phyloP scores from a whole-genome alignment of 208 protist genomes.

The Leishmania tarentolae region DNA sequence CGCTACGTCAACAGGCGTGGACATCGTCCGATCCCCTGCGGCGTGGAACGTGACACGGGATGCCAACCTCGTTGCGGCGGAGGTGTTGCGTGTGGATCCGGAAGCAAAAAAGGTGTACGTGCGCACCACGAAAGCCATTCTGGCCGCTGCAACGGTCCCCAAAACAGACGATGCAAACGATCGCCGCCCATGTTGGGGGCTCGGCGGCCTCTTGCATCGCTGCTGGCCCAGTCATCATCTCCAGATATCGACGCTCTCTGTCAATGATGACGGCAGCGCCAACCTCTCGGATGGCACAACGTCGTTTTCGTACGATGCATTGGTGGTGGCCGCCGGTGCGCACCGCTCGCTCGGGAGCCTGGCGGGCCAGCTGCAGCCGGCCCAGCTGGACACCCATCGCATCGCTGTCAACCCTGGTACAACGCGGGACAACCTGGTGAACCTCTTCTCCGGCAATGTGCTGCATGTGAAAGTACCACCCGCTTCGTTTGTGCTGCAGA shows the following conservation, averaged over 20 bases:
- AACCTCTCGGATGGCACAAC: conserved; percentile 35
- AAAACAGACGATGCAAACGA: background rate
- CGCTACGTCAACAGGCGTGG: conserved; percentile 67
- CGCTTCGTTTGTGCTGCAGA: conserved; percentile 51
- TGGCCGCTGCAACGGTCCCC: conserved; percentile 10
- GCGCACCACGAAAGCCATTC: conserved; percentile 25
- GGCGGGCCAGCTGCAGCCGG: conserved; percentile 16
- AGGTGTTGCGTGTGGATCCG: conserved; percentile 60
- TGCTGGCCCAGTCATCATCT: conserved; percentile 10
- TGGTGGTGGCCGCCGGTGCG: conserved; percentile 78
- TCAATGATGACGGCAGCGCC: conserved; percentile 27
- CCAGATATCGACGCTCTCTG: conserved; percentile 1
- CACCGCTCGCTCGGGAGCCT: conserved; percentile 57
- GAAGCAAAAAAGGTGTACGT: conserved; percentile 57
- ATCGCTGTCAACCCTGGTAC: conserved; percentile 85
- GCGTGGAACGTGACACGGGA: conserved; percentile 84
- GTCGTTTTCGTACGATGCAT: conserved; percentile 74
- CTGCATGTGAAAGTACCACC: conserved; percentile 86
- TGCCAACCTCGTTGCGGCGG: conserved; percentile 62
- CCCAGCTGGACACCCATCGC: conserved; percentile 60
- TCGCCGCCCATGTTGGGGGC: background rate
- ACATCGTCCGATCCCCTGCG: conserved; percentile 68
- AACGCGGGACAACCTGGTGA: conserved; percentile 72
- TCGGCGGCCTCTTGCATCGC: background rate
- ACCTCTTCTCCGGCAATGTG: conserved; percentile 66